Conservation (phyloP, 2,329 filamentous ascomycete genomes). For the Aureobasidium sp. region DNA sequence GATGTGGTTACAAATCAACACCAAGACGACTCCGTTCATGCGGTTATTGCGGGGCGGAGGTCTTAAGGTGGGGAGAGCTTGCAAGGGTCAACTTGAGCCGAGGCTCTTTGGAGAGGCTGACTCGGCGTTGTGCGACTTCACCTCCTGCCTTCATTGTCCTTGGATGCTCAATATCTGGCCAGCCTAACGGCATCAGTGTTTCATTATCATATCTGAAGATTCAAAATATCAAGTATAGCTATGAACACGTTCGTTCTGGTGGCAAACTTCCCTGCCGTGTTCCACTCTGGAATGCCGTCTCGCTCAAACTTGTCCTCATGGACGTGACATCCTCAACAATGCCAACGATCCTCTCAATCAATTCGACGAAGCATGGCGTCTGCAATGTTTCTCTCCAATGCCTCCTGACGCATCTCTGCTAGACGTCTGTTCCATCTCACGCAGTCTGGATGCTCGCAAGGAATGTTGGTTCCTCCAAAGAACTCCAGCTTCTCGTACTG, state of each 20-base stretch:
- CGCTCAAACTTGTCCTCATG: not conserved
- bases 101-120: not conserved
- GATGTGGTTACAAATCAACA: slow-evolving; percentile 9
- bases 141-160: not conserved
- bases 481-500: slow-evolving; percentile 1
- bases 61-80: not conserved
- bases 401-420: not conserved
- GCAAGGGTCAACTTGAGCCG: not conserved
- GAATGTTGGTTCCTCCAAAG: not conserved
- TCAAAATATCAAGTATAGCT: not conserved
- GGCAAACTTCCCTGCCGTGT: not conserved
- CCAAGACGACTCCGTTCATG: not conserved
- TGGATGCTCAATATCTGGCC: not conserved
- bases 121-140: slow-evolving; percentile 4
- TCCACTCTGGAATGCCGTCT: not conserved
- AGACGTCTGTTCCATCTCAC: not conserved
- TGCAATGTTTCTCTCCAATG: not conserved
- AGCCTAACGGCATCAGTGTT: not conserved
- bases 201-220: not conserved
- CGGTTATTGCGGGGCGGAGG: slow-evolving; percentile 2
- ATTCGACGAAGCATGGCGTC: not conserved
- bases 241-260: not conserved
- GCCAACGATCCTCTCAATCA: not conserved
- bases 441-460: slow-evolving; percentile 9
- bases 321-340: not conserved